Percentiles rank a stretch among this genome's conserved stretches.
Evolutionary conservation across 768 basidiomycete species (phyloP).

Genomic region (Aureoboletus auriporus): DNA sequence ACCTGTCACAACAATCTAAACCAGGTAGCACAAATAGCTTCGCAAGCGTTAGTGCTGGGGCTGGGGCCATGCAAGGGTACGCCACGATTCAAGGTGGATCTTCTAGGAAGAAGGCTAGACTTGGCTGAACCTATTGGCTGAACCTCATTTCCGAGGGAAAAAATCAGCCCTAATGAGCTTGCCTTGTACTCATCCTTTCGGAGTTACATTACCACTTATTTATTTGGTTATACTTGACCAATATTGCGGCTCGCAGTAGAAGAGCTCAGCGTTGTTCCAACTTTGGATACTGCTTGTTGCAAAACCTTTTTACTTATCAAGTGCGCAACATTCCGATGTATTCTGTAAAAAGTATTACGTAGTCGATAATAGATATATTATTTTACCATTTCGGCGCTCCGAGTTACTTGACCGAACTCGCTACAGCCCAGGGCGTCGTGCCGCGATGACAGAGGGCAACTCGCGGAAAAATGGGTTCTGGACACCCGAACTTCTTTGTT

Average conservation of each 20-base stretch:
- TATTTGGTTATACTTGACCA: no score
- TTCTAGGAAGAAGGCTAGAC: conserved; percentile 57
- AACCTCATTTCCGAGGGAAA: no score
- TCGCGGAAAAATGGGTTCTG: conserved; percentile 27
- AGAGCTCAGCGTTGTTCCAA: no score
- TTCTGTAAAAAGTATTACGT: no score
- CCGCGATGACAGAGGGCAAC: conserved; percentile 21
- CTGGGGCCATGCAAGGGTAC: conserved; percentile 31
- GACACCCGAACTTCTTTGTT: conserved; percentile 34
- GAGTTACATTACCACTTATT: no score
- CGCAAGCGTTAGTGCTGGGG: conserved; percentile 57
- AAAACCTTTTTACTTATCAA: no score
- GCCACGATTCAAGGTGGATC: conserved; percentile 32
- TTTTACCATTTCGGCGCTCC: conserved; percentile 1
- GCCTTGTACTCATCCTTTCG: not conserved
- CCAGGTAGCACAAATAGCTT: conserved; percentile 62
- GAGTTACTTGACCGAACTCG: not conserved
- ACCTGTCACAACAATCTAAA: conserved; percentile 38
- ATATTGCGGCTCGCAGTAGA: no score
- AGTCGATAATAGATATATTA: no score
- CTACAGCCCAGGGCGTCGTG: not conserved
- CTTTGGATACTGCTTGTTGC: no score
- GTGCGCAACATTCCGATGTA: no score
- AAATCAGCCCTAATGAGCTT: no score
- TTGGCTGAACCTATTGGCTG: conserved; percentile 34